Percentiles rank a stretch among this genome's conserved stretches.
Evolutionary conservation across 2,329 filamentous ascomycete genomes (phyloP).

Genomic region (Aspergillus terreus): DNA sequence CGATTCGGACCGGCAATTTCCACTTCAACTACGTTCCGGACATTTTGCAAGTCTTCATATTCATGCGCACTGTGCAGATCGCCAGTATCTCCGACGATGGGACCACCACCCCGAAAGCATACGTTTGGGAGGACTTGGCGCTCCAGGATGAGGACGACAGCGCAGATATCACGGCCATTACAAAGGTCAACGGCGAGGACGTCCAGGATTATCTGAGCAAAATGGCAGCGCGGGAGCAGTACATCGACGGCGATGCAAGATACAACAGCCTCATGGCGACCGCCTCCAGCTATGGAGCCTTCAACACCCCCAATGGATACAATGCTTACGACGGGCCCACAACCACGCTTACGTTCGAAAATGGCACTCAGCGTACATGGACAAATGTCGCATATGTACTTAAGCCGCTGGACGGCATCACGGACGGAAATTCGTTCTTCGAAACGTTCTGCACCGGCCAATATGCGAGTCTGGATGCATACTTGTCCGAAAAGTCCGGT

Average conservation of each 20-base stretch:
- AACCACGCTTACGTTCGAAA: conserved; percentile 28
- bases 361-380: conserved; percentile 18
- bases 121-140: conserved; percentile 14
- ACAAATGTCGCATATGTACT: background rate
- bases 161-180: conserved; percentile 20
- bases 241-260: conserved; percentile 28
- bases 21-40: conserved; percentile 8
- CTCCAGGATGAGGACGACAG: conserved; percentile 8
- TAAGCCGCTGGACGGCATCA: conserved; percentile 31
- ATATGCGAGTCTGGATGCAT: background rate
- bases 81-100: conserved; percentile 8
- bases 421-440: conserved; percentile 39
- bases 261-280: conserved; percentile 29
- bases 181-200: conserved; percentile 28
- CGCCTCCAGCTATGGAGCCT: background rate
- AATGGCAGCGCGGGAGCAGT: conserved; percentile 15
- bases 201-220: conserved; percentile 22
- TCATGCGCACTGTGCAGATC: conserved; percentile 3
- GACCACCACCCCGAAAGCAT: background rate
- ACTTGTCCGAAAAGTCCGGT: background rate
- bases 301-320: conserved; percentile 7
- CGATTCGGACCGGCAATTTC: conserved; percentile 7
- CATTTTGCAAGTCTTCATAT: conserved; percentile 8
- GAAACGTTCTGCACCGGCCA: conserved; percentile 30
- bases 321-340: conserved; percentile 22